Evolutionary conservation across 768 basidiomycete genomes (phyloP).

Genomic region (Lactarius trivialis): DNA sequence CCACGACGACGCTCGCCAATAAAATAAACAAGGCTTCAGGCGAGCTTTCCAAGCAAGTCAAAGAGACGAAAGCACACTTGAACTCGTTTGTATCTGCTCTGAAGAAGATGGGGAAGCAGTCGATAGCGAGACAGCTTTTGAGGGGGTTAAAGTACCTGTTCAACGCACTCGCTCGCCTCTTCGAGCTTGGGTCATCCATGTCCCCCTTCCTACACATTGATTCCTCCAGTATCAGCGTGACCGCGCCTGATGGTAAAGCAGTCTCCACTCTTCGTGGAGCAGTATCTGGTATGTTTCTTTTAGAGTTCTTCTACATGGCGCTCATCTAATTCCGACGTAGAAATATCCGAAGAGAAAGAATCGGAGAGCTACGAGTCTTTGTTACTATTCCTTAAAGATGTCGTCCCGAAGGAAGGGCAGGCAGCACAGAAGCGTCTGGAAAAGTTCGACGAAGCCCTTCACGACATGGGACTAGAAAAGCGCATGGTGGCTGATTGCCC

Average conservation of each 20-base stretch:
- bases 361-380: constrained; percentile 5
- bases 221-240: background rate
- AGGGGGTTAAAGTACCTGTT: constrained; percentile 11
- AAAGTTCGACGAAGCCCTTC: constrained; percentile 11
- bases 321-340: constrained; percentile 1
- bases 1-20: too few relatives aligned
- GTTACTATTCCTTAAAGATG: constrained; percentile 8
- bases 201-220: constrained; percentile 7
- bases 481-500: constrained; percentile 8
- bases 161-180: constrained; percentile 4
- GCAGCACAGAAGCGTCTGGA: constrained; percentile 1
- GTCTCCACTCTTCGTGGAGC: background rate
- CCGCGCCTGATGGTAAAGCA: background rate
- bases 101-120: constrained; percentile 4
- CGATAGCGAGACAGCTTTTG: background rate
- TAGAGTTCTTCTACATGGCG: background rate
- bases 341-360: background rate
- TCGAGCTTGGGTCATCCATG: background rate
- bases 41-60: background rate
- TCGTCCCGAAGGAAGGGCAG: constrained; percentile 10
- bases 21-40: constrained; percentile 4
- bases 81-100: constrained; percentile 6
- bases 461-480: constrained; percentile 11
- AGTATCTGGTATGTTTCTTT: constrained; percentile 3
- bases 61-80: background rate